Evolutionary conservation across 2,329 filamentous ascomycete genomes (phyloP).

Genomic region (Claviceps capensis): DNA sequence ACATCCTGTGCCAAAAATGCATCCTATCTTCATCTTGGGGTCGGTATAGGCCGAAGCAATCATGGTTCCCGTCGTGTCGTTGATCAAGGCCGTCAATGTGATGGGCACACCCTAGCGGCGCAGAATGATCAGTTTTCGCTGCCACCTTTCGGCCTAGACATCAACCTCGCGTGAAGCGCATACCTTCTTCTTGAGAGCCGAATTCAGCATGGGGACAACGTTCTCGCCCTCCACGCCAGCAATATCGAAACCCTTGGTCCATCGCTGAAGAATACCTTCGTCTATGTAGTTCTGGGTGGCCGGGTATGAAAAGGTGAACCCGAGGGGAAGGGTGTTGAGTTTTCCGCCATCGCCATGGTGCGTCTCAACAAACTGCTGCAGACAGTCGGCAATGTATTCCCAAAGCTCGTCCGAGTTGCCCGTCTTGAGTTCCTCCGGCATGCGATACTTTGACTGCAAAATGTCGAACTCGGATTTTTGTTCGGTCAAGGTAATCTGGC

Average conservation of each 20-base stretch:
- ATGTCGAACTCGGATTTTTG: conserved; percentile 86
- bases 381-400: conserved; percentile 88
- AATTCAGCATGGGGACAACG: conserved; percentile 78
- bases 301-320: conserved; percentile 94
- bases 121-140: not conserved
- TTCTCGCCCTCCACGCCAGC: conserved; percentile 81
- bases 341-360: conserved; percentile 58
- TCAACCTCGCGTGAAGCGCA: conserved; percentile 5
- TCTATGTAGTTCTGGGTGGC: conserved; percentile 89
- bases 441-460: conserved; percentile 88
- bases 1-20: conserved; percentile 96
- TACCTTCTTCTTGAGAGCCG: conserved; percentile 49
- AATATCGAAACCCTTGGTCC: conserved; percentile 97
- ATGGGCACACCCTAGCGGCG: conserved; percentile 63
- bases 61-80: conserved; percentile 93
- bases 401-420: conserved; percentile 75
- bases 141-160: not conserved
- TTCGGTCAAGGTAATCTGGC: conserved; percentile 79
- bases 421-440: conserved; percentile 86
- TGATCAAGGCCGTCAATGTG: conserved; percentile 85
- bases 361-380: conserved; percentile 78
- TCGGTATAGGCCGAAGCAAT: conserved; percentile 98
- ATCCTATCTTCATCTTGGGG: conserved; percentile 80
- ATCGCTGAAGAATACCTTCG: conserved; percentile 81
- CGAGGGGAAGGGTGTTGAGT: conserved; percentile 58